Evolutionary conservation across 2,329 filamentous ascomycete genomes (phyloP).

Genomic region (Aspergillus piperis): DNA sequence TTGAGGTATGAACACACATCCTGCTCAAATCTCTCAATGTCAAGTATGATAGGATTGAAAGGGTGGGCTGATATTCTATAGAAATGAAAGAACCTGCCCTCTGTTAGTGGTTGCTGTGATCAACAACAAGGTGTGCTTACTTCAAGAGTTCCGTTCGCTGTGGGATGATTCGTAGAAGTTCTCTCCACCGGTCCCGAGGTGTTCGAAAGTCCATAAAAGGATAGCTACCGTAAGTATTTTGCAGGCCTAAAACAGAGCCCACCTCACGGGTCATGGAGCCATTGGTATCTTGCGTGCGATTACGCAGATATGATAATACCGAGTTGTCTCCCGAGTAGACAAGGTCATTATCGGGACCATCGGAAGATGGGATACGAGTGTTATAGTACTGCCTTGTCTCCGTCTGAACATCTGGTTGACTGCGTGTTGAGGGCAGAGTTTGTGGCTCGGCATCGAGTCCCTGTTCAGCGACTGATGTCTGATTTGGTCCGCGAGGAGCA

Average conservation of each 20-base stretch:
- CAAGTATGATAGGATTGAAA: slow-evolving; percentile 34
- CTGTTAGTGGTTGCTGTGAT: neutral
- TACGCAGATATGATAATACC: slow-evolving; percentile 32
- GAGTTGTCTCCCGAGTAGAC: slow-evolving; percentile 36
- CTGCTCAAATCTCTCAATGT: slow-evolving; percentile 33
- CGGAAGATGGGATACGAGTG: neutral
- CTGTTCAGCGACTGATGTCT: neutral
- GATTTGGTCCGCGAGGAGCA: neutral
- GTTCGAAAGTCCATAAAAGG: slow-evolving; percentile 33
- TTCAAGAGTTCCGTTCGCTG: slow-evolving; percentile 29
- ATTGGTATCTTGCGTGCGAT: slow-evolving; percentile 28
- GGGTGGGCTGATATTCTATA: slow-evolving; percentile 32
- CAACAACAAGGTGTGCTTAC: slow-evolving; percentile 13
- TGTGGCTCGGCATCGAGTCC: neutral
- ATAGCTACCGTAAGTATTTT: slow-evolving; percentile 34
- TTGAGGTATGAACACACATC: slow-evolving; percentile 34
- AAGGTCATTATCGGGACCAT: slow-evolving; percentile 17
- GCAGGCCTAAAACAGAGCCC: slow-evolving; percentile 33
- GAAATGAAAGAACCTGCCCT: slow-evolving; percentile 33
- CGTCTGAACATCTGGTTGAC: neutral
- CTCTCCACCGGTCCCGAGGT: slow-evolving; percentile 28
- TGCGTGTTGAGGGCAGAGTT: neutral
- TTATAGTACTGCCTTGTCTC: neutral
- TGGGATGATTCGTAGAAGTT: slow-evolving; percentile 27
- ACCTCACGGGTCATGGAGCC: slow-evolving; percentile 30